phyloP scores from a whole-genome alignment of 148 eudicot genomes.

The Chenopodium album region DNA sequence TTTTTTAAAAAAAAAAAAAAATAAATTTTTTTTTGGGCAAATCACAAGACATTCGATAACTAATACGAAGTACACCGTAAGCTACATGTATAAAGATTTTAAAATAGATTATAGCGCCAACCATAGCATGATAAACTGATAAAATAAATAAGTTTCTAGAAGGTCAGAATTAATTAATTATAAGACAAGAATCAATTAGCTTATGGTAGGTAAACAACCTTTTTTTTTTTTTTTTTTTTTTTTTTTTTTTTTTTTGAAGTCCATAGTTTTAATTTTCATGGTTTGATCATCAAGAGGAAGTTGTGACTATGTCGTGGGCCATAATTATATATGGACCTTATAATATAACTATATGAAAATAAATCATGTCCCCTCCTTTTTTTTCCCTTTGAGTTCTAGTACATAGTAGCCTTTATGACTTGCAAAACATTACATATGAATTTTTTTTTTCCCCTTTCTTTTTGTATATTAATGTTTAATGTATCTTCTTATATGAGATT shows the following conservation, averaged over 20 bases:
- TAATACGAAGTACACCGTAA: too few species aligned
- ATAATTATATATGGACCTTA: conserved; percentile 18
- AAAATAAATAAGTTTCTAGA: conserved; percentile 23
- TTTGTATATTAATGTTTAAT: not conserved
- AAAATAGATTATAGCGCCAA: not conserved
- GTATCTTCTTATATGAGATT: conserved; percentile 2
- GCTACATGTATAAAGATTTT: too few species aligned
- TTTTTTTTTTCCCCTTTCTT: not conserved
- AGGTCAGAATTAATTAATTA: conserved; percentile 7
- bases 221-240: not conserved
- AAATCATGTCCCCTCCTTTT: not conserved
- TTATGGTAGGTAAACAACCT: conserved; percentile 30
- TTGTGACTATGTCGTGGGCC: conserved; percentile 16
- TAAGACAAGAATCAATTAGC: conserved; percentile 16
- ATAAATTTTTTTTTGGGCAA: too few species aligned
- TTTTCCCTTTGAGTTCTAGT: not conserved
- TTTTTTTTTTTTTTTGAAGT: conserved; percentile 1
- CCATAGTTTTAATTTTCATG: not conserved
- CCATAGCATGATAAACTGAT: not conserved
- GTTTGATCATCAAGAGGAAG: not conserved
- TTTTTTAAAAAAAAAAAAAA: too few species aligned
- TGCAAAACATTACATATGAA: not conserved
- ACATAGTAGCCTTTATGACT: not conserved
- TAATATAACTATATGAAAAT: not conserved
- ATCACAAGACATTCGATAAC: too few species aligned